Base-by-base conservation (phyloP, 2,329 filamentous ascomycete species). In the Scedosporium minutisporum region DNA sequence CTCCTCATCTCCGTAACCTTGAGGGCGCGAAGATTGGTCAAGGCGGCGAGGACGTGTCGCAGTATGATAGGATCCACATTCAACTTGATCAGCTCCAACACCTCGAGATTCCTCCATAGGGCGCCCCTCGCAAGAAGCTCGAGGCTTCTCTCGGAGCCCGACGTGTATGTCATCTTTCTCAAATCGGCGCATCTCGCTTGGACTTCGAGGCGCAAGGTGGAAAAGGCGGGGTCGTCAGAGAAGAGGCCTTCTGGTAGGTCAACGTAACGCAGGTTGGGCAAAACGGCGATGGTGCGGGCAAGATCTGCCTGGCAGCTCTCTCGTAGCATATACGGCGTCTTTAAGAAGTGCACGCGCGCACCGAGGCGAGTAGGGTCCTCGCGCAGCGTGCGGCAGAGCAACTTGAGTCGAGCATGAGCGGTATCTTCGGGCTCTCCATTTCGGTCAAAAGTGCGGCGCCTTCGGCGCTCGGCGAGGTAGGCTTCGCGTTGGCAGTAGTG, bases 401-500 rank as follows among this genome's bases (percentile, higher is more conserved):
- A 82, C 69, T 86, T 83, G 60, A 97, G 81, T 38, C 93, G 87
- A 65, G 84, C 83, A 65, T 87, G 84, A 4, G 93, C 87, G 3
- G 90, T 86, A 74, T 97, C 91, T 69, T 93, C 87, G 7, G 90
- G 88, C 64, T 92, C 86, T 65, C 87, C 89, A 73, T 93, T 91
- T 71, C 88, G 83, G 71, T 90, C 82, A 72, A 91, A 85, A 42
- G 87, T 87, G 64, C 83, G 84, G 65, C 87, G 87, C 72, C 90
- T 91, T 65, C 93, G 88, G 73, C 84, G 87, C 68, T 93, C 90
- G 61, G 90, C 85, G 42, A 96, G 84, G 68, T 89, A 80, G 64
- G 90, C 87, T 75, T 97, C 93, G 69, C 90, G 88, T 66, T 89
- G 86, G 78, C 93, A 97, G 77, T 96, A 97, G 76, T 97, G 93